Base-by-base conservation (phyloP, 768 basidiomycete species). In the Pleurotus salmoneostramineus region DNA sequence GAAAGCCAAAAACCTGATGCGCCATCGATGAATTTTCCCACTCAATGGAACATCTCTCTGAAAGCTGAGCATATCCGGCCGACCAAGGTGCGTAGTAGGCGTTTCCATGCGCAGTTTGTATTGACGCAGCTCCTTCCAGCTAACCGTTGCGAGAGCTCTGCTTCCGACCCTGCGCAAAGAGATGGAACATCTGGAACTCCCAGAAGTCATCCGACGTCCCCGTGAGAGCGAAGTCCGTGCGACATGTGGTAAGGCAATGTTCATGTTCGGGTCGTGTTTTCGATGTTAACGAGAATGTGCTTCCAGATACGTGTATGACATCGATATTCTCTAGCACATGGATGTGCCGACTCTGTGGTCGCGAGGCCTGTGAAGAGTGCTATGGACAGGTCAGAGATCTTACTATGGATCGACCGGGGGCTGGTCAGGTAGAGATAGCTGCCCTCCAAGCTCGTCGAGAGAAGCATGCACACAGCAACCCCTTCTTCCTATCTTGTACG, bases 331-430 rank as follows among this genome's bases (percentile, higher is more conserved):
- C 89, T 5, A 86, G 84, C 58, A 89, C 86, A 33, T 96, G 91
- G 85, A 90, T 95, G 83, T 96, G 94, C 68, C 81, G 89, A n/a
- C 68, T 83, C 40, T 98, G 95, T 69, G 95, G 93, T 4, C 84
- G 92, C 7, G 95, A 97, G 71, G 85, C 90, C 6, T 98, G 95
- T 67, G 78, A 85, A 0, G 89, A 92, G 59, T 97, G 95, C 67
- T 91, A 83, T 65, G 76, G 80, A 31, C 86, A 83, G 62, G 83
- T 95, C 54, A 72, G 74, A 56, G 83, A 85, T 11, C 72, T 89
- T 36, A 91, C 87, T 6, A 72, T 75, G 58, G 82, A 81, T 59
- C 77, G 74, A 32, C 71, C 76, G 2, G 77, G 74, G 34, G 80
- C 81, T 3, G 72, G 74, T 6, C 75, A 77, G 37, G 71, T 74